Evolutionary conservation across 345 rosid genomes (phyloP).

Genomic region (Gossypium anomalum): DNA sequence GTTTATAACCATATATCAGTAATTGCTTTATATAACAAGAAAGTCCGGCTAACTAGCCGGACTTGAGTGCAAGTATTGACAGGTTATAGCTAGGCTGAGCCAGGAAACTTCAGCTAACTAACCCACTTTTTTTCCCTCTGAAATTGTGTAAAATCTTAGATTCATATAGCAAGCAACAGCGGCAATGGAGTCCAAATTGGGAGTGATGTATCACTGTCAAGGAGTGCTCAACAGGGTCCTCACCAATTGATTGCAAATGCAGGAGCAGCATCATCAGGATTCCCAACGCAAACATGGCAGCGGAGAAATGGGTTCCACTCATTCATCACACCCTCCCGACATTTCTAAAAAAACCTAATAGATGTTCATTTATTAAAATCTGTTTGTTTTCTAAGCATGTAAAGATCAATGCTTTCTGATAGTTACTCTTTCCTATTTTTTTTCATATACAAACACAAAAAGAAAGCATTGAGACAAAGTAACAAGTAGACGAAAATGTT

Average conservation of each 20-base stretch:
- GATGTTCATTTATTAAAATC: background rate
- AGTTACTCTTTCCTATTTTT: background rate
- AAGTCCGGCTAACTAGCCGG: too few species aligned
- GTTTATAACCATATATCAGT: too few species aligned
- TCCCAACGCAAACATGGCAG: conserved; percentile 74
- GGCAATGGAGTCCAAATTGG: conserved; percentile 54
- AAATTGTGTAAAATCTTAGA: background rate
- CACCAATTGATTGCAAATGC: conserved; percentile 63
- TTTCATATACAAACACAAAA: background rate
- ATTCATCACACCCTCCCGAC: conserved; percentile 42
- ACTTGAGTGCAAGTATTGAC: too few species aligned
- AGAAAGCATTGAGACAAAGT: conserved; percentile 12
- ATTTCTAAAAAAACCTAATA: background rate
- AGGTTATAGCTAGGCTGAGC: background rate
- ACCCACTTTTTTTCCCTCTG: background rate
- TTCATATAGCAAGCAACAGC: conserved; percentile 49
- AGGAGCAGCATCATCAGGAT: conserved; percentile 99
- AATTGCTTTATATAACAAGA: too few species aligned
- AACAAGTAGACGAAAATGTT: conserved; percentile 25
- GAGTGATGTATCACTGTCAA: conserved; percentile 54
- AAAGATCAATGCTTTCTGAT: conserved; percentile 18
- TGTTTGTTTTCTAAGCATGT: background rate
- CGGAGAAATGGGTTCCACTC: conserved; percentile 55
- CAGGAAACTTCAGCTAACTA: background rate
- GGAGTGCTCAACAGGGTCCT: conserved; percentile 41